Evolutionary conservation across 2,329 filamentous ascomycete species (phyloP).

Genomic region (Mariannaea elegans): DNA sequence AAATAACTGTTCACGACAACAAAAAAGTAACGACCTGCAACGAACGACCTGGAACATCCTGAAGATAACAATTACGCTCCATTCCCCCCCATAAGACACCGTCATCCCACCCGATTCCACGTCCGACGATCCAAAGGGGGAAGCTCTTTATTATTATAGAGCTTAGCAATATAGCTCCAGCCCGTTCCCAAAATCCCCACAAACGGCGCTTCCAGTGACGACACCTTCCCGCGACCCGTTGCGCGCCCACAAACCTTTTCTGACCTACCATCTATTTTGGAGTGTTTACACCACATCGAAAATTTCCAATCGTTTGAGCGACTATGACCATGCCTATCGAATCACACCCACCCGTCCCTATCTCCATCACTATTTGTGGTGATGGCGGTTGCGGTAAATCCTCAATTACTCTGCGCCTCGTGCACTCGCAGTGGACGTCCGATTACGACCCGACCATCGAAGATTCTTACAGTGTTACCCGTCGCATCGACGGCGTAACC

Average conservation of each 20-base stretch:
- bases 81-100: not conserved
- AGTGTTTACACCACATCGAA: not conserved
- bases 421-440: slow-evolving; percentile 84
- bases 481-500: slow-evolving; percentile 79
- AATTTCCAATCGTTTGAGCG: not conserved
- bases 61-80: not conserved
- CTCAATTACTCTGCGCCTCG: slow-evolving; percentile 83
- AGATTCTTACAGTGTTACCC: slow-evolving; percentile 86
- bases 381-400: slow-evolving; percentile 88
- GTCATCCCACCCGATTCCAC: not conserved
- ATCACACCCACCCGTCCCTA: slow-evolving; percentile 57
- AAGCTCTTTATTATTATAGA: not conserved
- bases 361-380: slow-evolving; percentile 84
- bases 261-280: not conserved
- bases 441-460: slow-evolving; percentile 85
- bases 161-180: slow-evolving; percentile 16
- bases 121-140: slow-evolving; percentile 14
- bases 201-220: slow-evolving; percentile 23
- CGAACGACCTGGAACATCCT: not conserved
- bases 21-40: not conserved
- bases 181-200: slow-evolving; percentile 26
- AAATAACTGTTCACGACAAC: not conserved
- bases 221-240: not conserved
- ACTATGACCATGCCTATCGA: slow-evolving; percentile 29
- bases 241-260: not conserved